Conservation (phyloP, 345 rosid species). For the Citrus maxima region DNA sequence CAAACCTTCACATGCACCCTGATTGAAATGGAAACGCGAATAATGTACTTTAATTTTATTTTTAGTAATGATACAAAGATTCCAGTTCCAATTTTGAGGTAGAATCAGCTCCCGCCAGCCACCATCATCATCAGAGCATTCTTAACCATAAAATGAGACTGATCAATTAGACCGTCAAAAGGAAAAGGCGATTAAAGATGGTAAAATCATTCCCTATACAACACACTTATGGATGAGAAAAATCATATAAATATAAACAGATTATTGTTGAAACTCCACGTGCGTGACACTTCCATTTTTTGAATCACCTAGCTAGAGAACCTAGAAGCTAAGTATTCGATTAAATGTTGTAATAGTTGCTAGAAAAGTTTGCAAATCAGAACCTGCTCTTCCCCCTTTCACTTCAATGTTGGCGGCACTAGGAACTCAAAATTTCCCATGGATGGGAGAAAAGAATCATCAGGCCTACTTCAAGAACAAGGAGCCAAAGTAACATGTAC, state of each 20-base stretch:
- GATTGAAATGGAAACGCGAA: neutral
- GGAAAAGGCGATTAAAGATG: no score
- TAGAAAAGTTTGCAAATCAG: constrained; percentile 1
- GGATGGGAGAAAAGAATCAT: constrained; percentile 14
- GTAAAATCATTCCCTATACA: neutral
- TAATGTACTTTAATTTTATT: neutral
- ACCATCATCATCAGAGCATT: no score
- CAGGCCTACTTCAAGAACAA: constrained; percentile 5
- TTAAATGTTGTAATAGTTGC: constrained; percentile 14
- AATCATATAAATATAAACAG: constrained; percentile 15
- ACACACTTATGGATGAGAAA: constrained; percentile 1
- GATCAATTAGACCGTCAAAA: no score
- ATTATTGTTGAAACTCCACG: constrained; percentile 9
- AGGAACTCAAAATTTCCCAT: constrained; percentile 6
- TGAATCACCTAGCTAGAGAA: constrained; percentile 8
- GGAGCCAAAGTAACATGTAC: constrained; percentile 8
- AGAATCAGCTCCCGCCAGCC: no score
- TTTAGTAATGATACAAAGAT: no score
- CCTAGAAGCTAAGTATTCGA: constrained; percentile 15
- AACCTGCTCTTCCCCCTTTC: neutral
- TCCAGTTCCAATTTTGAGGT: no score
- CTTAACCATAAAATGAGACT: no score
- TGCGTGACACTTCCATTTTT: neutral
- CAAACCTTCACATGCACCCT: no score
- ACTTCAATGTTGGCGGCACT: neutral